Evolutionary conservation across 176 grass and related monocot species (phyloP).

Genomic region (Cenchrus fungigraminus): DNA sequence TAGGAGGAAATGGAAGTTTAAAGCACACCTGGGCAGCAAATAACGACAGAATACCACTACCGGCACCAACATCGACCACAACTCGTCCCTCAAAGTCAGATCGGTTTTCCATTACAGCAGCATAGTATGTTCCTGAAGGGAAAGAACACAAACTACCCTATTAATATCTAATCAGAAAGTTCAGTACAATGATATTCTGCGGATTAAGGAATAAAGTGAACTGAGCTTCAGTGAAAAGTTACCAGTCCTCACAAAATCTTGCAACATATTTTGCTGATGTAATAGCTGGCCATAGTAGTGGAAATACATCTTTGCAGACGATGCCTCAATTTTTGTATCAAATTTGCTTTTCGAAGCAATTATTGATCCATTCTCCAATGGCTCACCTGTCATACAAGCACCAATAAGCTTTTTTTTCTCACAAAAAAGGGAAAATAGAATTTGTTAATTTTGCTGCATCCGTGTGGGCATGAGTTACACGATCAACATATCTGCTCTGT

Average conservation of each 20-base stretch:
- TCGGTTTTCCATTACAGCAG: conserved; percentile 94
- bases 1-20: conserved; percentile 27
- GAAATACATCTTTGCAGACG: conserved; percentile 99
- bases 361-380: conserved; percentile 83
- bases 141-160: conserved; percentile 6
- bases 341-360: conserved; percentile 82
- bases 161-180: conserved; percentile 26
- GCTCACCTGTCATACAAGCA: conserved; percentile 55
- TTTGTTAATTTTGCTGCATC: not conserved
- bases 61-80: conserved; percentile 99
- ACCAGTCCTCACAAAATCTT: conserved; percentile 99
- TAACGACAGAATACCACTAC: conserved; percentile 97
- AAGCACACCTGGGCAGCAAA: conserved; percentile 91
- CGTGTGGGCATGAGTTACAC: conserved; percentile 1
- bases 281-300: conserved; percentile 97
- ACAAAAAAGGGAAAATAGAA: not conserved
- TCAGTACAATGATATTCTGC: conserved; percentile 16
- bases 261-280: conserved; percentile 99
- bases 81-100: conserved; percentile 84
- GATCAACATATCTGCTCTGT: not conserved
- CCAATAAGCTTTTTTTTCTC: not conserved
- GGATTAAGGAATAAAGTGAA: conserved; percentile 16
- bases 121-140: conserved; percentile 93
- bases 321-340: conserved; percentile 96
- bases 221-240: conserved; percentile 7